phyloP scores from a whole-genome alignment of 148 eudicot species.

The Chenopodium album region DNA sequence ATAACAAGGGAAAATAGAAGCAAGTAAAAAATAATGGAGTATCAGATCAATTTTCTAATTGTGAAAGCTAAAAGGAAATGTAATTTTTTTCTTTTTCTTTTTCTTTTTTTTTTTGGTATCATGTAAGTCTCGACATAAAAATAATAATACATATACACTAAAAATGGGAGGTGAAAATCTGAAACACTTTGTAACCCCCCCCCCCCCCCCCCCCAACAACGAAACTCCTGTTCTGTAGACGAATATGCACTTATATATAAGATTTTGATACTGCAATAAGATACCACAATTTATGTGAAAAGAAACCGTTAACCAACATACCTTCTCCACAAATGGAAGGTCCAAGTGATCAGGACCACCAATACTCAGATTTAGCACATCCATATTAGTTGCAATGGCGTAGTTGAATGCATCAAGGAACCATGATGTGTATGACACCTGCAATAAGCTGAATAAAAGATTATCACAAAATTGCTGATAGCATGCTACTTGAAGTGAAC shows the following conservation, averaged over 20 bases:
- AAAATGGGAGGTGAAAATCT: not conserved
- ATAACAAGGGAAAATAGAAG: not conserved
- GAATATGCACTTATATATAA: constrained; percentile 7
- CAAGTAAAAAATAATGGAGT: not conserved
- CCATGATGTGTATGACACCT: constrained; percentile 99
- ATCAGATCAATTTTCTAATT: not conserved
- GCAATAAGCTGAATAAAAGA: constrained; percentile 93
- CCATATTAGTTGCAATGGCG: constrained; percentile 98
- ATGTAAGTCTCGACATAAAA: not conserved
- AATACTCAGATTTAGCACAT: constrained; percentile 94
- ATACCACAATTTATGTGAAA: constrained; percentile 6
- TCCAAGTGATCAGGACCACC: constrained; percentile 99
- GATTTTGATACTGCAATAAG: not conserved
- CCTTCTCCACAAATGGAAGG: constrained; percentile 99
- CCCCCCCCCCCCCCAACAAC: too few species aligned
- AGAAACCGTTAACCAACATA: constrained; percentile 28
- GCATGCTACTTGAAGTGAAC: constrained; percentile 14
- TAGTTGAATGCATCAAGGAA: constrained; percentile 99
- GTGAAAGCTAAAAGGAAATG: too few species aligned
- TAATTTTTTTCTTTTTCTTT: too few species aligned
- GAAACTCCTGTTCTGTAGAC: not conserved
- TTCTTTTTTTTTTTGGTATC: not conserved
- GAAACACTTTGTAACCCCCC: not conserved
- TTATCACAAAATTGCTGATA: constrained; percentile 61
- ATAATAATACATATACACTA: not conserved